Base-by-base conservation (phyloP, 2,329 filamentous ascomycete genomes). In the Metarhizium sp. region DNA sequence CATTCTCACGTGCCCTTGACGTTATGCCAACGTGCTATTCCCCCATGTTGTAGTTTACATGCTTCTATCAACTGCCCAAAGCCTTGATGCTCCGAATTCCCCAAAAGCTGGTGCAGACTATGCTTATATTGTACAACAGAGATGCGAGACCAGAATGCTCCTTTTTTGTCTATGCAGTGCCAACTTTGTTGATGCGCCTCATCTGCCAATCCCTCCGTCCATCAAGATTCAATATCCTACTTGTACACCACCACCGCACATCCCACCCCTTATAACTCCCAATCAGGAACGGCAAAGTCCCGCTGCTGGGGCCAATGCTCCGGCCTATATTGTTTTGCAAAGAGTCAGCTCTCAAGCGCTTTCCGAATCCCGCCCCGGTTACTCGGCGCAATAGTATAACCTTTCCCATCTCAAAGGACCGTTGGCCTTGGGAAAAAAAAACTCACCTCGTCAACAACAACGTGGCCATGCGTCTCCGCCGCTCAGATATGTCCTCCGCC, bases 381-480 rank as follows among this genome's bases (percentile, higher is more conserved):
- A 4, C 25, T 48, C 25, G 45, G 45, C 45, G 18, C 45, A 29
- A 48, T 48, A 8, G 13, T 8, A n/a, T 48, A 4, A 48, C 30
- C 45, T 20, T 16, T 13, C n/a, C 42, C 38, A 45, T 16, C 6
- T 20, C 14, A 14, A 16, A 20, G 18, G 5, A 13, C 32, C 32
- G 10, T 11, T 34, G 25, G 25, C 25, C 4, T 25, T 25, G 20
- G 32, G 25, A 25, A 36, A 4, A 25, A 25, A 20, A 40, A 7
- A 52, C 70, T 53, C 66, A 75, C 73, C 67, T 73, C 20, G 73
- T 75, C 50, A 74, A 63, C 56, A 75, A 60, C 57, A 77, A 58
- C 51, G 71, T 67, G 40, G 71, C 68, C 68, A 68, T 74, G 55
- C 67, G 67, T 52, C 64, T 68, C 59, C 68, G 68, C 61, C 66